Evolutionary conservation across 768 basidiomycete genomes (phyloP), one percentile per base, ranked within the genome.

Genomic region (Chiua virens): DNA sequence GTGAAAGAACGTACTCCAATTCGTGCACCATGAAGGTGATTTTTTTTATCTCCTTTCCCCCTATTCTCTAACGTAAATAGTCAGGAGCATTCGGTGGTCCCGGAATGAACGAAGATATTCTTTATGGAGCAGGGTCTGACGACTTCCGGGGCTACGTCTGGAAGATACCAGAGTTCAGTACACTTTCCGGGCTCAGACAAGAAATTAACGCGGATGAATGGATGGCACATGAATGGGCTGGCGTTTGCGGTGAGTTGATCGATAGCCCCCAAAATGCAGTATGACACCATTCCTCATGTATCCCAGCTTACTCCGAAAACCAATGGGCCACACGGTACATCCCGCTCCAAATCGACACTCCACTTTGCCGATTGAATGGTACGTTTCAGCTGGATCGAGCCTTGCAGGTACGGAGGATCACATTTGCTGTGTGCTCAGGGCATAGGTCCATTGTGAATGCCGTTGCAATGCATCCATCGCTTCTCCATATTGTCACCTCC

Each of bases 71-170:
- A 47, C 25, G 47, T 46, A 34, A 56, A 43, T 50, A 91, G 87
- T 86, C 90, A 53, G 89, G 88, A 4, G 79, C 82, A 6, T 92
- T 93, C 55, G 87, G 90, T 34, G 80, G 82, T 3, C 76, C 77
- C 2, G 78, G 77, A 5, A 59, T 77, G 25, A 73, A 77, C 42
- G 68, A 58, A 21, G 86, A 87, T 48, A 65, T 75, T 27, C 80
- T 85, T 58, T 92, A 85, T 60, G 78, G 77, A 32, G 79, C 80
- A n/a, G 91, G 91, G 15, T 91, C 88, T 11, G 91, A 93, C 62
- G 88, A 92, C 65, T 92, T 92, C 62, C 75, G 83, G 34, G 81
- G 77, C 18, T 92, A 92, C 56, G 64, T 90, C 21, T 93, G 91
- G 91, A 81, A 79, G 56, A 72, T 93, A 32, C 90, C 91, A 4